These are phyloP conservation scores for Entomortierella beljakovae DNA, from an alignment of 192 early-diverging fungal genomes.

Conservation along the genomic window DNA sequence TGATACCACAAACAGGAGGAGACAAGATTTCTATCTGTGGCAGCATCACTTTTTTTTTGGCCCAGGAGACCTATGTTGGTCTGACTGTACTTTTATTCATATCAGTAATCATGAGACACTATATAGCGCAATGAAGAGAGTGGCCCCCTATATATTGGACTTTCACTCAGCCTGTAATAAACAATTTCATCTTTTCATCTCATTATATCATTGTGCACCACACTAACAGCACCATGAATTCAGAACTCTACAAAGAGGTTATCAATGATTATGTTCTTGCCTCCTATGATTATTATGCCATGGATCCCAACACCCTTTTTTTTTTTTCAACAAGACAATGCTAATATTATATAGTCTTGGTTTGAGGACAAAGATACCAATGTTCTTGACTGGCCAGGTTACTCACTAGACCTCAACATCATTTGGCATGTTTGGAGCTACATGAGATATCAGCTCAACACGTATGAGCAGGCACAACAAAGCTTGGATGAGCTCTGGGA, in stretches of 20 bases:
- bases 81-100: no score
- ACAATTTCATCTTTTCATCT: no score
- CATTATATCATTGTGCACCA: no score
- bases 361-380: neutral
- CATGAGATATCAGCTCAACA: neutral
- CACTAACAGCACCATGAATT: neutral
- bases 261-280: neutral
- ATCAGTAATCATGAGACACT: no score
- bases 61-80: neutral
- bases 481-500: neutral
- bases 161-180: no score
- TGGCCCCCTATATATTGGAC: no score
- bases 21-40: slow-evolving; percentile 8
- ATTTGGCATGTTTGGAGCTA: neutral
- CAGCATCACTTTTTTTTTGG: neutral
- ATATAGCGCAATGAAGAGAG: no score
- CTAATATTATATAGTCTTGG: neutral
- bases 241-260: neutral
- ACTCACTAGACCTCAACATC: neutral
- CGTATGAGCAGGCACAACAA: neutral
- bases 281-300: neutral
- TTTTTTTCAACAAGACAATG: slow-evolving; percentile 14
- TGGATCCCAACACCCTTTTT: neutral
- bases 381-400: neutral
- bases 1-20: neutral